Percentiles rank a stretch among this genome's conserved stretches.
Evolutionary conservation across 371 early-diverging fungal genomes (phyloP).

Genomic region (Lichtheimia hyalospora): DNA sequence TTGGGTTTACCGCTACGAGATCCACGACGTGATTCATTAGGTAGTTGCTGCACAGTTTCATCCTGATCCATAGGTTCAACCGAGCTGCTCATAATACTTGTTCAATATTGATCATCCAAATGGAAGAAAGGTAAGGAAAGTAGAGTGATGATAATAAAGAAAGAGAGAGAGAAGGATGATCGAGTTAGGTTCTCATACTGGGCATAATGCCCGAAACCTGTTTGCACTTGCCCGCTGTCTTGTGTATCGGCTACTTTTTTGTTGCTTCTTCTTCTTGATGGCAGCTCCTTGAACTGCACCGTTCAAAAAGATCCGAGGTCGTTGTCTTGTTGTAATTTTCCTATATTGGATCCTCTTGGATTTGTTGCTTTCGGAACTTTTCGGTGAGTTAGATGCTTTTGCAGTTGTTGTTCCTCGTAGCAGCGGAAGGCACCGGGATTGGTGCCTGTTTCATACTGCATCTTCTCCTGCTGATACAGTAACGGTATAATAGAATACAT

Average conservation of each 20-base stretch:
- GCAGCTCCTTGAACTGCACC: background rate
- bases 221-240: background rate
- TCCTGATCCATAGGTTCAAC: constrained; percentile 5
- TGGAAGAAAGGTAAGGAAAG: background rate
- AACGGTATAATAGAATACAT: no score
- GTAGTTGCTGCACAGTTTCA: background rate
- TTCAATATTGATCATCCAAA: background rate
- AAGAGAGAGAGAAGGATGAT: background rate
- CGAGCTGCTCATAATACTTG: constrained; percentile 6
- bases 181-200: background rate
- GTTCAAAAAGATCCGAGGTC: constrained; percentile 1
- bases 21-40: background rate
- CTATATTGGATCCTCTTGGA: background rate
- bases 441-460: no score
- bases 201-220: constrained; percentile 2
- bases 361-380: constrained; percentile 1
- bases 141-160: background rate
- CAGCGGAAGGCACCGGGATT: no score
- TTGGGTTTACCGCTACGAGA: constrained; percentile 35
- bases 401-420: no score
- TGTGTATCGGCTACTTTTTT: constrained; percentile 6
- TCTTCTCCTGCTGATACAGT: no score
- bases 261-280: background rate
- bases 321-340: background rate
- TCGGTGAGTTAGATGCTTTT: background rate